phyloP scores from a whole-genome alignment of 2,329 filamentous ascomycete genomes.

The Phaeosphaeria sp. region DNA sequence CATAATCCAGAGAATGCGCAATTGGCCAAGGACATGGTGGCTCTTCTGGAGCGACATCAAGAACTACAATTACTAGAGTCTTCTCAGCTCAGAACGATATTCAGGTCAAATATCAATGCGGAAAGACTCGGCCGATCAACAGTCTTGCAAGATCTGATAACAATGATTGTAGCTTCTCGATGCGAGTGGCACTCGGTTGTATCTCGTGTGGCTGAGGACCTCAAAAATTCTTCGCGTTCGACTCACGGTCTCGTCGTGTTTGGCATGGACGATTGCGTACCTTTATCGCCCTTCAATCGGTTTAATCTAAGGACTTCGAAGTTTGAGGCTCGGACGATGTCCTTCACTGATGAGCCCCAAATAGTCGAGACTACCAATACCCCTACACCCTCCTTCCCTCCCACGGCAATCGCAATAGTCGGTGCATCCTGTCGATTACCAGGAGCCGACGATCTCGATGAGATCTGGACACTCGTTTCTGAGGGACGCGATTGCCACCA shows the following conservation, averaged over 20 bases:
- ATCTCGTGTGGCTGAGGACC: slow-evolving; percentile 20
- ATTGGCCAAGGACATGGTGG: slow-evolving; percentile 21
- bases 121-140: slow-evolving; percentile 5
- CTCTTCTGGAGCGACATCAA: slow-evolving; percentile 8
- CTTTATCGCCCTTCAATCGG: slow-evolving; percentile 22
- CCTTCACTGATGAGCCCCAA: not conserved
- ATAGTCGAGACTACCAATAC: not conserved
- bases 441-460: slow-evolving; percentile 17
- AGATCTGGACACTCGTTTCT: slow-evolving; percentile 19
- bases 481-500: slow-evolving; percentile 11
- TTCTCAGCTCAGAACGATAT: slow-evolving; percentile 12
- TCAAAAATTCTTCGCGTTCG: slow-evolving; percentile 1
- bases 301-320: slow-evolving; percentile 13
- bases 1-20: slow-evolving; percentile 29
- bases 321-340: slow-evolving; percentile 8
- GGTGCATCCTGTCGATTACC: slow-evolving; percentile 16
- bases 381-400: not conserved
- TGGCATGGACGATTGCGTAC: slow-evolving; percentile 29
- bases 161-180: slow-evolving; percentile 24
- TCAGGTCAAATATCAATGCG: slow-evolving; percentile 19
- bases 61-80: slow-evolving; percentile 17
- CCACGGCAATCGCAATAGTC: slow-evolving; percentile 12
- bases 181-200: slow-evolving; percentile 31
- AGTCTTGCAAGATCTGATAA: slow-evolving; percentile 16
- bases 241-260: slow-evolving; percentile 25